Evolutionary conservation across 2,329 filamentous ascomycete species (phyloP).

Genomic region (Colletotrichum chrysophilum): DNA sequence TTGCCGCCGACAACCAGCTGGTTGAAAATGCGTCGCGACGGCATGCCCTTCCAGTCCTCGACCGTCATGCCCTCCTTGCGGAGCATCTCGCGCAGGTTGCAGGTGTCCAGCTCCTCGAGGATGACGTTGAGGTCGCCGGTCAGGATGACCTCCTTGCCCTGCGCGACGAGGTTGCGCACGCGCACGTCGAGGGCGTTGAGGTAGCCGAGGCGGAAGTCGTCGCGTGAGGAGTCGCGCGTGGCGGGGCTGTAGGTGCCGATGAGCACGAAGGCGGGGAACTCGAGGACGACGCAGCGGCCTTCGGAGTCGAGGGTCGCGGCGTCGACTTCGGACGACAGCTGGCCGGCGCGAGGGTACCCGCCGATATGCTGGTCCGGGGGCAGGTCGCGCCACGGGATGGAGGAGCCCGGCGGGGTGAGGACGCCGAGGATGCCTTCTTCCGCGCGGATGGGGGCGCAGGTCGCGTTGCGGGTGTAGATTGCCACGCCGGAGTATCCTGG

Average conservation of each 20-base stretch:
- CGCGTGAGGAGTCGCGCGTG: conserved; percentile 81
- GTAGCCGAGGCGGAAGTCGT: conserved; percentile 83
- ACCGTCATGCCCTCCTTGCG: conserved; percentile 71
- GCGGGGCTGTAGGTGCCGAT: conserved; percentile 93
- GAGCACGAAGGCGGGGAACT: conserved; percentile 94
- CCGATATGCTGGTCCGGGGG: conserved; percentile 80
- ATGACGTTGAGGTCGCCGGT: conserved; percentile 89
- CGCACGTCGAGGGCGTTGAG: conserved; percentile 81
- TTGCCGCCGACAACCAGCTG: conserved; percentile 79
- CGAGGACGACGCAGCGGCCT: conserved; percentile 87
- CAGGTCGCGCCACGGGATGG: conserved; percentile 75
- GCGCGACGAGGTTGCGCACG: conserved; percentile 79
- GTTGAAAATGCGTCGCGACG: conserved; percentile 81
- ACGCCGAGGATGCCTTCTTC: conserved; percentile 94
- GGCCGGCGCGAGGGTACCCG: conserved; percentile 77
- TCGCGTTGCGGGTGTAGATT: conserved; percentile 89
- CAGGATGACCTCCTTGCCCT: conserved; percentile 85
- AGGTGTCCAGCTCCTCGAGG: conserved; percentile 74
- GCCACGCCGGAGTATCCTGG: conserved; percentile 93
- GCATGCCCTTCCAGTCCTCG: conserved; percentile 75
- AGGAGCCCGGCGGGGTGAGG: conserved; percentile 74
- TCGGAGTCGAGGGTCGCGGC: conserved; percentile 82
- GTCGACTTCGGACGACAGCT: conserved; percentile 70
- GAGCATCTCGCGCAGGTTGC: conserved; percentile 73
- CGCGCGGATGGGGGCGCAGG: conserved; percentile 84